These are phyloP conservation scores for Camellia sinensis DNA, from an alignment of 148 eudicot genomes.

Conservation along the genomic window DNA sequence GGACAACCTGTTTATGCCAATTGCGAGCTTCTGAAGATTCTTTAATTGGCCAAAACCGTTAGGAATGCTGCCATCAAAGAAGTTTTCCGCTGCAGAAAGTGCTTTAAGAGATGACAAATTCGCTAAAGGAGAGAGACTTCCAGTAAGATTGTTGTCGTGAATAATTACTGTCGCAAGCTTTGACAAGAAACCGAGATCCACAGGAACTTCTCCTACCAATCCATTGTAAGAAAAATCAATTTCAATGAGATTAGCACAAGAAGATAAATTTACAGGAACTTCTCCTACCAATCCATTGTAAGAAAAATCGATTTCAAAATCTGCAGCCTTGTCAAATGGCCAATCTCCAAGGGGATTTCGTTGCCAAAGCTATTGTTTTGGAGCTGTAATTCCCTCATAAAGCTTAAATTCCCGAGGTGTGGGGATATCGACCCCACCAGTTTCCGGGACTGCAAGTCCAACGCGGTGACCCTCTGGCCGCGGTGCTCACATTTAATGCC, in stretches of 20 bases:
- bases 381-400: background rate
- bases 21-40: background rate
- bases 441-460: too few species aligned
- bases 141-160: background rate
- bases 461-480: background rate
- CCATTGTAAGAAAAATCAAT: too few species aligned
- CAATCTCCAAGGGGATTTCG: background rate
- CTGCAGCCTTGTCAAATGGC: background rate
- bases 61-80: background rate
- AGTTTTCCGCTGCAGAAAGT: background rate
- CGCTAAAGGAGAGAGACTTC: background rate
- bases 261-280: background rate
- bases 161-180: background rate
- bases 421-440: too few species aligned
- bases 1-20: background rate
- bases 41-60: too few species aligned
- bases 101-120: background rate
- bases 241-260: constrained; percentile 13
- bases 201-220: too few species aligned
- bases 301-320: too few species aligned
- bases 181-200: constrained; percentile 18
- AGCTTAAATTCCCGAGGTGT: background rate
- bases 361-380: background rate
- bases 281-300: background rate
- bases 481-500: background rate